These are phyloP conservation scores for Colletotrichum sp. DNA, from an alignment of 2,329 filamentous ascomycete genomes.

Conservation along the genomic window DNA sequence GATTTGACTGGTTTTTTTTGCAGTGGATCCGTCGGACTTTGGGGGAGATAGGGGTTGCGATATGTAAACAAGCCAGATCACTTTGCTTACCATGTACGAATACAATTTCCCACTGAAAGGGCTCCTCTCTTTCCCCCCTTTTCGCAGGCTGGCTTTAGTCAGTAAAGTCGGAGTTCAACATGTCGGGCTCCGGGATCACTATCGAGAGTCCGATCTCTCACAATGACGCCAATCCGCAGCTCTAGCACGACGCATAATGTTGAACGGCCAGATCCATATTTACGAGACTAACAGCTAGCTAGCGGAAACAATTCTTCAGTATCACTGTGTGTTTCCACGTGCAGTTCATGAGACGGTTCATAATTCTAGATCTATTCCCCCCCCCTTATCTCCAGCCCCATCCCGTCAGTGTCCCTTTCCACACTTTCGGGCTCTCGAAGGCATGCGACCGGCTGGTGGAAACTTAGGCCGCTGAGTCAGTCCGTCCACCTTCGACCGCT, in stretches of 20 bases:
- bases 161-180: not conserved
- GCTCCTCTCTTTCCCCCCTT: not conserved
- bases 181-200: not conserved
- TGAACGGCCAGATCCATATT: not conserved
- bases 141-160: not conserved
- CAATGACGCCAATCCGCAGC: not conserved
- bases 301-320: not conserved
- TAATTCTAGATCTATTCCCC: not conserved
- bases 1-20: not conserved
- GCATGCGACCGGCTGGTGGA: not conserved
- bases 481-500: not conserved
- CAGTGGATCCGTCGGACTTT: not conserved
- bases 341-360: not conserved
- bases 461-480: slow-evolving; percentile 3
- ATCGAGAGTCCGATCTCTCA: not conserved
- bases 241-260: not conserved
- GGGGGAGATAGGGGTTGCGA: not conserved
- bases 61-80: not conserved
- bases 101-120: not conserved
- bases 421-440: not conserved
- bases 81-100: not conserved
- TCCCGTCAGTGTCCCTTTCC: not conserved
- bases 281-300: not conserved
- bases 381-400: not conserved
- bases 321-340: not conserved